A percentile compares a stretch with the other conserved stretches of the same genome.
Conservation (phyloP, 306 rosid species). For the Begonia masoniana region DNA sequence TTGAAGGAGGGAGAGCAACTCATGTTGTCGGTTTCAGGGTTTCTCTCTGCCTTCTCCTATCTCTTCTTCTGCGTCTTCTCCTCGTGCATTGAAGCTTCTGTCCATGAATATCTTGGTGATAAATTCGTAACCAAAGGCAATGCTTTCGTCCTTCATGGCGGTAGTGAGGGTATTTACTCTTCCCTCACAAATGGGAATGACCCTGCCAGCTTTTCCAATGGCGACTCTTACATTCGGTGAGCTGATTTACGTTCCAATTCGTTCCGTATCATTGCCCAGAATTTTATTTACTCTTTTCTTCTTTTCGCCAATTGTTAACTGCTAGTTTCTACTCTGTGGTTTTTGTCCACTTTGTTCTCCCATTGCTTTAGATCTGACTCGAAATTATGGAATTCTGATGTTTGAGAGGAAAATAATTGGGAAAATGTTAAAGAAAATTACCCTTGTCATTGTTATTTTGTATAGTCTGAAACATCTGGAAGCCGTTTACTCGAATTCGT, state of each 20-base stretch:
- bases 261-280: not conserved
- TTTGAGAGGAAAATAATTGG: no score
- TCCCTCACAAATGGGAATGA: constrained; percentile 22
- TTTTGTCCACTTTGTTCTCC: no score
- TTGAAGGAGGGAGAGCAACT: no score
- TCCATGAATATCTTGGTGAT: constrained; percentile 54
- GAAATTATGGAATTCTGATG: no score
- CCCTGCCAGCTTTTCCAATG: constrained; percentile 24
- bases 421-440: no score
- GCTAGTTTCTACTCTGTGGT: no score
- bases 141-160: constrained; percentile 87
- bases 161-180: constrained; percentile 94
- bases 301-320: constrained; percentile 1
- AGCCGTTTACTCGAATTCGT: no score
- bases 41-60: no score
- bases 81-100: constrained; percentile 45
- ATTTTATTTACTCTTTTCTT: not conserved
- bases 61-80: constrained; percentile 1
- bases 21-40: no score
- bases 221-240: constrained; percentile 67
- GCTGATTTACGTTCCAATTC: not conserved
- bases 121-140: constrained; percentile 59
- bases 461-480: no score
- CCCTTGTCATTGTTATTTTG: no score
- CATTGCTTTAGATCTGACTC: no score